Base-by-base conservation (phyloP, 306 rosid species). In the Medicago arabica region DNA sequence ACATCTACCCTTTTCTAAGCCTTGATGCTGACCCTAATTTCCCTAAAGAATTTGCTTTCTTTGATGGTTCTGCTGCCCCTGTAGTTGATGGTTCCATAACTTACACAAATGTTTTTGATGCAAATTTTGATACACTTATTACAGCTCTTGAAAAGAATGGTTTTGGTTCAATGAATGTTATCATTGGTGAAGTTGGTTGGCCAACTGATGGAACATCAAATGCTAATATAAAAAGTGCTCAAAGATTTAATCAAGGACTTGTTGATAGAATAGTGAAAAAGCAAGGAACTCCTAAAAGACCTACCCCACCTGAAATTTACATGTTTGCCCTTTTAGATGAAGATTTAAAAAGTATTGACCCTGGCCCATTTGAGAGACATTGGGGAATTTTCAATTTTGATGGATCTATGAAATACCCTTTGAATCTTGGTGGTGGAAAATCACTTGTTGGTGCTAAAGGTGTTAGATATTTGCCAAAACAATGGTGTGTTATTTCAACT, bases 1-100 rank as follows among this genome's bases (percentile, higher is more conserved):
- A 92, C 84, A 96, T 96, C 83, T 96, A 96, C 81, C 99, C 98
- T 1, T 96, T 96, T 79, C 98, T 96, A 34, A 96, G 99, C 81
- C 91, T 96, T 47, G 89, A 96, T 46, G 89, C 98, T 5, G 99
- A 96, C 67, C 96, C 98, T 0, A 63, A 96, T 54, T 96, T 96
- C 81, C 98, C 99, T 7, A 87, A 89, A 83, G 99, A 92, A 12
- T 96, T 83, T 44, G 99, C 98, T 66, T 96, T 86, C 76, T 96
- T 96, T 80, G 87, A 88, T 78, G 89, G 90, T 76, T 81, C 78
- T 28, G 89, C 97, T 1, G 77, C 83, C 3, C 99, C 99, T 1
- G 82, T 96, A 0, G 88, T 96, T 16, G 99, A 96, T 76, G 99
- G 99, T 8, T 73, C 96, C 23, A 87, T 86, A 74, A 47, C 88